Percentiles rank a stretch among this genome's conserved stretches.
Conservation (phyloP, 148 eudicot species). For the Polygonum maritimum region DNA sequence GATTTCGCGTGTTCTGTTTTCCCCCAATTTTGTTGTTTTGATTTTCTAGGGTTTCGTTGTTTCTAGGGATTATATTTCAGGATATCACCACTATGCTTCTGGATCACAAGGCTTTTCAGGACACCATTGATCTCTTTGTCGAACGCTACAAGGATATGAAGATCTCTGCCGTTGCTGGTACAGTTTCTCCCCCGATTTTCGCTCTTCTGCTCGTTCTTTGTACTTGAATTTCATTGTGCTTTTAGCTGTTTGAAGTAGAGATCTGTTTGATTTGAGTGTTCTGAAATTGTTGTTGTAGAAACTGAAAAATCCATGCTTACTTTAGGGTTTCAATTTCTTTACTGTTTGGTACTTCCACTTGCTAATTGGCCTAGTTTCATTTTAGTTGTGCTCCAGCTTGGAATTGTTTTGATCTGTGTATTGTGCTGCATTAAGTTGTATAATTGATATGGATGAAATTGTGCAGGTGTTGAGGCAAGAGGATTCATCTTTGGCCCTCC, state of each 20-base stretch:
- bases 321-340: not conserved
- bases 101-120: constrained; percentile 86
- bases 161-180: constrained; percentile 87
- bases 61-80: constrained; percentile 75
- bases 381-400: not conserved
- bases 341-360: not conserved
- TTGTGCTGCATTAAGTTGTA: not conserved
- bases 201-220: not conserved
- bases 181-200: not conserved
- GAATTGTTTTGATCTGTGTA: not conserved
- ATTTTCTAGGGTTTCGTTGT: not conserved
- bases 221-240: not conserved
- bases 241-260: not conserved
- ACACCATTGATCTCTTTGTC: constrained; percentile 91
- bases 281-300: not conserved
- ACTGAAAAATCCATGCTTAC: not conserved
- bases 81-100: constrained; percentile 91
- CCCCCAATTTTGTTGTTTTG: not conserved
- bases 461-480: constrained; percentile 92
- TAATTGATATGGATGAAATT: constrained; percentile 6
- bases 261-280: not conserved
- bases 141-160: constrained; percentile 71
- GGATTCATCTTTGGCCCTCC: constrained; percentile 99
- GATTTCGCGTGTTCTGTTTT: not conserved
- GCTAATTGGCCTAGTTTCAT: not conserved